Base-by-base conservation (phyloP, 192 early-diverging fungal genomes). In the Podila minutissima region DNA sequence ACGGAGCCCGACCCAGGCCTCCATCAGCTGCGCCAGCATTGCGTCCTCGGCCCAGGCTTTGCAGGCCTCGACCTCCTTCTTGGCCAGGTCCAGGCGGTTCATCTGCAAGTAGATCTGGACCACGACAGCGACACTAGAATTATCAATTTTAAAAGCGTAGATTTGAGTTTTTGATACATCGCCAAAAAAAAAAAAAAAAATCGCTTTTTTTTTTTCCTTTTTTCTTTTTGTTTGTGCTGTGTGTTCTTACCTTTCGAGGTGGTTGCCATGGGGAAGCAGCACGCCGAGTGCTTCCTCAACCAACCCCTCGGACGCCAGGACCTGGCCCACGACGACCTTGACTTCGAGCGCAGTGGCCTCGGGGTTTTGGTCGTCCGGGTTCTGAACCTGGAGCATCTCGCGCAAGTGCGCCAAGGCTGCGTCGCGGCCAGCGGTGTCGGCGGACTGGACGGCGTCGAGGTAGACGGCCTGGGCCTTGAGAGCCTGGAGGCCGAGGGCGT, bases 11-110 rank as follows among this genome's bases (percentile, higher is more conserved):
- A 92, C 90, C 96, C 96, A 97, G 9, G 96, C 94, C 69, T 99
- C 98, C 51, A 94, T 89, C 57, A 99, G 76, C 81, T 98, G 96
- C 8, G 96, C 95, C 32, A 97, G 75, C n/a, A 94, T 90, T 1
- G 96, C 96, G 83, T 99, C 98, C 78, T 98, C 98, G 0, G 96
- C 91, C 98, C 98, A 99, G 1, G 88, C 63, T 66, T 97, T 97
- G 53, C 93, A 71, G 20, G 83, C 71, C 7, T 88, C 89, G 12
- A 98, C 83, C 62, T 95, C 91, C 77, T 93, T 92, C 53, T 88
- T 91, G 3, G 98, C 98, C 68, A 98, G 74, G 79, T 98, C 96
- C 37, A 92, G 59, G 37, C 97, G 90, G 82, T 96, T 88, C 65
- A 98, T 87, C 60, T 86, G 86, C 26, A 97, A 72, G 57, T 94